Evolutionary conservation across 1,284 basidiomycete species (phyloP).

Genomic region (Xerocomus amazonicus): DNA sequence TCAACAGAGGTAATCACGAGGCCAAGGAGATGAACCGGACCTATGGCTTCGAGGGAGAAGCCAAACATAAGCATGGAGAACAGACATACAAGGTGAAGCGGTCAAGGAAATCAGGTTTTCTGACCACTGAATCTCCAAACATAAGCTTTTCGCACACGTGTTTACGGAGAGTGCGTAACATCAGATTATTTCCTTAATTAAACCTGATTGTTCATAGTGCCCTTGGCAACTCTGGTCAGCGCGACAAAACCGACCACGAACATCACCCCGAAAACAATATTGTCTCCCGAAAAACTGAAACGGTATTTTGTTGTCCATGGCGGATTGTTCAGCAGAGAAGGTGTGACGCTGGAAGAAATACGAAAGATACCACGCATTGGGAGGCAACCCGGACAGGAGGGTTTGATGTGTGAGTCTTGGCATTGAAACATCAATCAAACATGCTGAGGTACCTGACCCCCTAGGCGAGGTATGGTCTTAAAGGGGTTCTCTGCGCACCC

Average conservation of each 20-base stretch:
- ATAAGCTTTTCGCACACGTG: constrained; percentile 84
- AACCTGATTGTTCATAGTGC: constrained; percentile 52
- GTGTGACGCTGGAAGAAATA: constrained; percentile 90
- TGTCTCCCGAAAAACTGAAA: constrained; percentile 82
- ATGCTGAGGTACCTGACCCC: constrained; percentile 9
- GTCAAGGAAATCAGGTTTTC: constrained; percentile 1
- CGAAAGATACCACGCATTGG: constrained; percentile 85
- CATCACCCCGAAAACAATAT: constrained; percentile 51
- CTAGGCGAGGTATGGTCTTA: constrained; percentile 52
- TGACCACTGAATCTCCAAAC: constrained; percentile 12
- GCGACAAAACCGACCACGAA: constrained; percentile 62
- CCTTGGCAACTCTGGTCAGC: constrained; percentile 83
- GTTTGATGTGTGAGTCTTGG: constrained; percentile 79
- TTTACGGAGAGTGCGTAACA: constrained; percentile 78
- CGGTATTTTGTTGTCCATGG: constrained; percentile 97
- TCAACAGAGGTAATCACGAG: constrained; percentile 98
- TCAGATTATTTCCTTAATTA: background rate
- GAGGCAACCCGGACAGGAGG: constrained; percentile 90
- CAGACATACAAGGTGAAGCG: constrained; percentile 76
- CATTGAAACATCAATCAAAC: background rate
- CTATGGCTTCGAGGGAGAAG: constrained; percentile 97
- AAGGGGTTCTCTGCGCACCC: background rate
- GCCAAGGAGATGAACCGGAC: constrained; percentile 88
- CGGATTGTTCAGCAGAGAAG: constrained; percentile 93
- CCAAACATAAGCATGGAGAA: constrained; percentile 92